These are phyloP conservation scores for Phylloporus arenicola DNA, from an alignment of 768 basidiomycete genomes.

Conservation along the genomic window DNA sequence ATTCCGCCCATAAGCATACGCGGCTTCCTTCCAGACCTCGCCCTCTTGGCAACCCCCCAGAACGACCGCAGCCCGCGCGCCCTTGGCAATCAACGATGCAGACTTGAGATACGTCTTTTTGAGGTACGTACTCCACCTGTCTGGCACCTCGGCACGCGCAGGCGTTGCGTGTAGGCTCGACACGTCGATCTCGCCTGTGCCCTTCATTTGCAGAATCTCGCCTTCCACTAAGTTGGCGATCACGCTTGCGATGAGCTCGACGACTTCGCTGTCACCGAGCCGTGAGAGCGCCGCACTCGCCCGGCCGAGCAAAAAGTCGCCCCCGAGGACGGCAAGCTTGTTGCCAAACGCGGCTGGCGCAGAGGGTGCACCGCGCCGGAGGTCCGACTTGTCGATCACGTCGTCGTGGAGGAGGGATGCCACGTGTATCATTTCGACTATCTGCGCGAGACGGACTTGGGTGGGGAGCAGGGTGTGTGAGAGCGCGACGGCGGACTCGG, in stretches of 20 bases:
- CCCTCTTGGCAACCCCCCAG: slow-evolving; percentile 74
- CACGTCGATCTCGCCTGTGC: slow-evolving; percentile 16
- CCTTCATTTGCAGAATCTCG: slow-evolving; percentile 74
- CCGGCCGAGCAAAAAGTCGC: slow-evolving; percentile 92
- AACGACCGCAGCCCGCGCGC: slow-evolving; percentile 77
- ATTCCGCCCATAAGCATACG: slow-evolving; percentile 88
- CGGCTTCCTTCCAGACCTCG: slow-evolving; percentile 83
- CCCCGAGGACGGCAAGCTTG: slow-evolving; percentile 90
- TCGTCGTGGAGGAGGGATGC: slow-evolving; percentile 92
- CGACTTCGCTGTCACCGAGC: slow-evolving; percentile 82
- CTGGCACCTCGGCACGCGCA: slow-evolving; percentile 26
- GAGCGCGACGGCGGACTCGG: slow-evolving; percentile 21
- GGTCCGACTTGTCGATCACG: slow-evolving; percentile 69
- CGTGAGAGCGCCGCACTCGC: slow-evolving; percentile 83
- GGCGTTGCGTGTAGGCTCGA: slow-evolving; percentile 44
- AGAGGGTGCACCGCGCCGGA: slow-evolving; percentile 63
- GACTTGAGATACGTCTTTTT: slow-evolving; percentile 93
- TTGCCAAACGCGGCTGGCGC: slow-evolving; percentile 81
- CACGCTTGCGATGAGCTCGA: slow-evolving; percentile 88
- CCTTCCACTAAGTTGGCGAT: slow-evolving; percentile 97
- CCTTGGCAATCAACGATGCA: slow-evolving; percentile 87
- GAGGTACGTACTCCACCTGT: slow-evolving; percentile 74
- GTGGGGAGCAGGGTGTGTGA: slow-evolving; percentile 57
- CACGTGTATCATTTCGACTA: slow-evolving; percentile 97
- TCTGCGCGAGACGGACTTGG: slow-evolving; percentile 89